phyloP scores from a whole-genome alignment of 106 monocot species.

The Acorus gramineus region DNA sequence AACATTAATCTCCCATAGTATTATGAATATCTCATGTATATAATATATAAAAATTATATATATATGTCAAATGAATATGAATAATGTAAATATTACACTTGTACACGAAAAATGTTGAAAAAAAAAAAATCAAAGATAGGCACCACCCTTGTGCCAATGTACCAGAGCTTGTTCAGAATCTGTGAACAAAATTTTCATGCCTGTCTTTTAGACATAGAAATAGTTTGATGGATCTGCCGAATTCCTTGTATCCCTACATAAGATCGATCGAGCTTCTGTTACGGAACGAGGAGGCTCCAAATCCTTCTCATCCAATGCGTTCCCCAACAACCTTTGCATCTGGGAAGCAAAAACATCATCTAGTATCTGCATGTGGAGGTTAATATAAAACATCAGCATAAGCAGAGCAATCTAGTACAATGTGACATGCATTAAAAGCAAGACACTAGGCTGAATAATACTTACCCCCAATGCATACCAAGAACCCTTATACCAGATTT shows the following conservation, averaged over 20 bases:
- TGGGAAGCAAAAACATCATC: conserved; percentile 83
- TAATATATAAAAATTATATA: too few relatives aligned
- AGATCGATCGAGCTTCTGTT: conserved; percentile 68
- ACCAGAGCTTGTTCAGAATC: too few relatives aligned
- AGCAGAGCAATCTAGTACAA: background rate
- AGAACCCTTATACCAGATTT: conserved; percentile 73
- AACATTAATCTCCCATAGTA: too few relatives aligned
- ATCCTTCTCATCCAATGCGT: conserved; percentile 62
- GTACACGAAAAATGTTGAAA: too few relatives aligned
- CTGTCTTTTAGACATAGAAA: too few relatives aligned
- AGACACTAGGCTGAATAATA: background rate
- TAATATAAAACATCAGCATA: background rate
- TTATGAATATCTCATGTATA: too few relatives aligned
- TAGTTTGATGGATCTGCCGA: too few relatives aligned
- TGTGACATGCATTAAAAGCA: background rate
- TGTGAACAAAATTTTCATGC: too few relatives aligned
- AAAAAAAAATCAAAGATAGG: too few relatives aligned
- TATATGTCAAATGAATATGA: too few relatives aligned
- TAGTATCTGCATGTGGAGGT: conserved; percentile 38
- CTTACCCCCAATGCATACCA: conserved; percentile 71
- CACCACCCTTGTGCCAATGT: too few relatives aligned
- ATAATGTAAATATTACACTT: too few relatives aligned
- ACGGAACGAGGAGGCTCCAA: conserved; percentile 75
- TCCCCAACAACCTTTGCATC: conserved; percentile 58
- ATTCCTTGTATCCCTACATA: conserved; percentile 12